Percentiles rank a stretch among this genome's conserved stretches.
Evolutionary conservation across 2,329 filamentous ascomycete species (phyloP).

Genomic region (Fusarium hostae): DNA sequence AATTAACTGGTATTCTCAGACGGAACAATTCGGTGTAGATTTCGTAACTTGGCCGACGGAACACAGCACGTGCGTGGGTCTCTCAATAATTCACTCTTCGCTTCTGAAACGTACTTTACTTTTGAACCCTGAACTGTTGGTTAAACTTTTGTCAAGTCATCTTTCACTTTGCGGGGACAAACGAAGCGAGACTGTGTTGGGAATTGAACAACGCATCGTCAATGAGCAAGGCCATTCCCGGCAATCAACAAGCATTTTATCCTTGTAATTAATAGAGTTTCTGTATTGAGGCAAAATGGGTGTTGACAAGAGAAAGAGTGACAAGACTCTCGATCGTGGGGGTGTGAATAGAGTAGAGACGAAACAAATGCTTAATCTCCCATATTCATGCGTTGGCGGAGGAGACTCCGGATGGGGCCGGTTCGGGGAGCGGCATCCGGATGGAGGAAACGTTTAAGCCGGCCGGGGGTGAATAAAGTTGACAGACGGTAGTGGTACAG

Average conservation of each 20-base stretch:
- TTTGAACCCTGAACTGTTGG: not conserved
- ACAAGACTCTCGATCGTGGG: conserved; percentile 14
- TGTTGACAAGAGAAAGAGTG: not conserved
- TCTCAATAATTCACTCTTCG: not conserved
- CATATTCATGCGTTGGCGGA: conserved; percentile 42
- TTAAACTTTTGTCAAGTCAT: not conserved
- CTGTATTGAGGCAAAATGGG: conserved; percentile 14
- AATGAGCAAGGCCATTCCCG: conserved; percentile 19
- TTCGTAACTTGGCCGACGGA: conserved; percentile 13
- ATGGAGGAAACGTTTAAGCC: conserved; percentile 16
- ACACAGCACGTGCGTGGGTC: conserved; percentile 9
- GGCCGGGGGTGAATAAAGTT: conserved; percentile 10
- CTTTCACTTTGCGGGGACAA: conserved; percentile 3
- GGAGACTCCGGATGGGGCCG: conserved; percentile 34
- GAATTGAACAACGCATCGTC: conserved; percentile 33
- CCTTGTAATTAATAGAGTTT: conserved; percentile 4
- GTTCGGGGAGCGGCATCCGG: conserved; percentile 30
- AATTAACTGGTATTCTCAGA: not conserved
- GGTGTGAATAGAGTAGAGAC: conserved; percentile 7
- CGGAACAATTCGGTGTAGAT: not conserved
- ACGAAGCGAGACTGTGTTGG: conserved; percentile 26
- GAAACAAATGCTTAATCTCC: conserved; percentile 41
- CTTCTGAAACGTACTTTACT: not conserved
- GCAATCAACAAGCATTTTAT: conserved; percentile 25
- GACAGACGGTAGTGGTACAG: not conserved